These are phyloP conservation scores for Chlorencoelia australis DNA, from an alignment of 2,329 filamentous ascomycete genomes.

Conservation along the genomic window DNA sequence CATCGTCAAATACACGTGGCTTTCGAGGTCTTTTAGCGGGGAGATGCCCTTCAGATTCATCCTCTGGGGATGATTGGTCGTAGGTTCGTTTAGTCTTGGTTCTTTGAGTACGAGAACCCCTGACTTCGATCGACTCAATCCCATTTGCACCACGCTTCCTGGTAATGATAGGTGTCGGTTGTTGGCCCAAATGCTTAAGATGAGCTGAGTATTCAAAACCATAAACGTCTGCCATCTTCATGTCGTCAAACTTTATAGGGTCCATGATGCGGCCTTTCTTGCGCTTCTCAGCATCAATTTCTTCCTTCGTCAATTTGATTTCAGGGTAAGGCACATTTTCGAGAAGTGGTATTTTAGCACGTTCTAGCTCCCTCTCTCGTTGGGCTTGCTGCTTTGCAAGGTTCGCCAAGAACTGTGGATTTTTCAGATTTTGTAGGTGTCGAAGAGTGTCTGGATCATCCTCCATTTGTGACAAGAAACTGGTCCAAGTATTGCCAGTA, in stretches of 20 bases:
- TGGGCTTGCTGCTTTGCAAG: slow-evolving; percentile 5
- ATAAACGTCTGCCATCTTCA: slow-evolving; percentile 50
- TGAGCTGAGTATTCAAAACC: slow-evolving; percentile 52
- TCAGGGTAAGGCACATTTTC: slow-evolving; percentile 16
- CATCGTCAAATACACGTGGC: slow-evolving; percentile 16
- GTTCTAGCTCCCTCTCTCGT: slow-evolving; percentile 3
- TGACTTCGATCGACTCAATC: slow-evolving; percentile 13
- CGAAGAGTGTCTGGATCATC: slow-evolving; percentile 2
- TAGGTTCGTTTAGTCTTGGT: slow-evolving; percentile 15
- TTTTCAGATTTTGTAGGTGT: slow-evolving; percentile 6
- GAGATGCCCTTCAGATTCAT: slow-evolving; percentile 19
- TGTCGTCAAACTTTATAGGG: slow-evolving; percentile 21
- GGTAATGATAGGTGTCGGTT: slow-evolving; percentile 34
- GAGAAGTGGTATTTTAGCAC: slow-evolving; percentile 10
- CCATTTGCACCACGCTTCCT: slow-evolving; percentile 6
- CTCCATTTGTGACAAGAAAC: slow-evolving; percentile 3
- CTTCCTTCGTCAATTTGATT: slow-evolving; percentile 17
- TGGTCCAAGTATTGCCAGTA: slow-evolving; percentile 2
- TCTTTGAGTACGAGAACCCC: slow-evolving; percentile 19
- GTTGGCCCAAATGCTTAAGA: slow-evolving; percentile 45
- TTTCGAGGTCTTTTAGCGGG: slow-evolving; percentile 22
- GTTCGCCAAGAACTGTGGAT: slow-evolving; percentile 9
- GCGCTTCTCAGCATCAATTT: slow-evolving; percentile 17
- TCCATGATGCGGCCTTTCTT: slow-evolving; percentile 17
- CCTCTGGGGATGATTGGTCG: slow-evolving; percentile 18